Base-by-base conservation (phyloP, 495 filamentous ascomycete species). In the Friedmanniomyces endolithicus region DNA sequence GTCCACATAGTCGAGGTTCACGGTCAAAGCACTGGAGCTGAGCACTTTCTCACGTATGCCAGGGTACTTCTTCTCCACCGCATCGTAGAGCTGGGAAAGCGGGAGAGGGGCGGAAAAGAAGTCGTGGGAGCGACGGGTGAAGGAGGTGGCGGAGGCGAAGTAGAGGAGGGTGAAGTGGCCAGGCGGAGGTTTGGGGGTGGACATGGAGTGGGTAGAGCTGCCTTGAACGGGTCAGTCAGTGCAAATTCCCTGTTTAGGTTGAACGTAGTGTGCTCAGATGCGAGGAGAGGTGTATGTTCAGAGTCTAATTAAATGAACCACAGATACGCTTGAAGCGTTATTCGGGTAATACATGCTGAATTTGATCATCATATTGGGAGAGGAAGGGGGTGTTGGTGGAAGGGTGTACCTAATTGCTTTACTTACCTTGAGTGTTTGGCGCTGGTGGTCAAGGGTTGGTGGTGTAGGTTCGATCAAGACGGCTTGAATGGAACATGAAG, bases 1-100 rank as follows among this genome's bases (percentile, higher is more conserved):
- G 69, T 98, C 88, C 33, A 94, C 82, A 70, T 97, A 98, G 25
- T 88, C 78, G 35, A 94, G 70, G 57, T 95, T 94, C 34, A 97
- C 65, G 27, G 94, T 96, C 27, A 96, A 74, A 14, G 92, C 78
- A 63, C 84, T 90, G 62, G 83, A 88, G 9, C 69, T 67, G 12
- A 97, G 73, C 19, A 97, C 79, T 40, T 78, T 84, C 17, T 77
- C 71, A 44, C 65, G 76, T 53, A 97, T 89, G n/a, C 90, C 88
- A 19, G 79, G 75, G 71, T 98, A 94, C 50, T 70, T 75, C 62
- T 78, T 65, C 58, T 97, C 92, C n/a, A 98, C 76, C 31, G 71
- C 57, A 14, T 69, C 65, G 65, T 87, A 95, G 14, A 98, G 72
- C 43, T 79, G 70, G 25, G 67, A 61, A 6, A 90, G 60, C 7